Base-by-base conservation (phyloP, 106 monocot species). In the Agapanthus africanus region DNA sequence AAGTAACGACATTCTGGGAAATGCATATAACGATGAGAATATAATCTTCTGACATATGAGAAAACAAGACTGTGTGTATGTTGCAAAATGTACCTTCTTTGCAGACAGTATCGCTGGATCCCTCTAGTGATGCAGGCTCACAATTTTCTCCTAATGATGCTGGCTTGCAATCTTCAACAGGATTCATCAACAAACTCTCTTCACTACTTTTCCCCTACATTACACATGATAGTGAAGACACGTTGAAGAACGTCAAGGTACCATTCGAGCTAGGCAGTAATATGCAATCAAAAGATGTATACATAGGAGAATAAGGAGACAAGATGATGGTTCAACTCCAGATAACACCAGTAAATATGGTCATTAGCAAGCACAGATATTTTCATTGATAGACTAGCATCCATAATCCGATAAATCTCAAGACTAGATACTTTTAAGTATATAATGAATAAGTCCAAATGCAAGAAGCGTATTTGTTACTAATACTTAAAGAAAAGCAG, bases 151-250 rank as follows among this genome's bases (percentile, higher is more conserved):
- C 65, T 30, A 60, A 11, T 46, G 39, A 69, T 73, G 68, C 32
- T n/a, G 70, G 64, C 37, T 67, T 76, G 67, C 28, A 42, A 70
- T 68, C 67, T 67, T 51, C 4, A 69, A 71, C 67, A 63, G 41
- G 54, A 62, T 79, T 68, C 30, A 21, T 56, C 42, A 70, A 63
- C 54, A 31, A 33, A 65, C 67, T 74, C 14, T 75, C 74, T 75
- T 82, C 77, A 30, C 4, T 63, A 40, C 79, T 84, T 74, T 74
- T 79, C 37, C 66, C 81, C 88, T 88, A 41, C 28, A 79, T 65
- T 38, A 40, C 23, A 67, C 61, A 23, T 22, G 34, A 63, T 25
- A 23, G 15, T 65, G 18, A 34, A 22, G 14, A 61, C 33, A 61
- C n/a, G n/a, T n/a, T n/a, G 35, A 61, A 59, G 10, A 59, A 59